Evolutionary conservation across 2,329 filamentous ascomycete species (phyloP).

Genomic region (Aspergillus sp.): DNA sequence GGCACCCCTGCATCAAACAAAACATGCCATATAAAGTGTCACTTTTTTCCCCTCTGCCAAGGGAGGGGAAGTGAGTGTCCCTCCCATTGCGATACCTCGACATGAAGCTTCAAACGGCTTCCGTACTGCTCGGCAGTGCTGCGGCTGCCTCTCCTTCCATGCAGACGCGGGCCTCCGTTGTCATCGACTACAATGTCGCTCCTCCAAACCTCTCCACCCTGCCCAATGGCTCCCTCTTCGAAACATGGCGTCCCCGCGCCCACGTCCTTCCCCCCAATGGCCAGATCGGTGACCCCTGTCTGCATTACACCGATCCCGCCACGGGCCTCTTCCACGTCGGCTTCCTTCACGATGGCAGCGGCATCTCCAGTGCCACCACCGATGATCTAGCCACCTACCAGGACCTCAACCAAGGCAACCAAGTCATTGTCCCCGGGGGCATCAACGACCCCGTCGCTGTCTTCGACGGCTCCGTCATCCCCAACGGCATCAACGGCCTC

Average conservation of each 20-base stretch:
- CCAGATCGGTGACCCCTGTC: slow-evolving; percentile 22
- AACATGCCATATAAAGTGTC: not conserved
- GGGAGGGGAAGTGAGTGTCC: not conserved
- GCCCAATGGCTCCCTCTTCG: slow-evolving; percentile 16
- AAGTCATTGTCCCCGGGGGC: slow-evolving; percentile 17
- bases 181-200: slow-evolving; percentile 4
- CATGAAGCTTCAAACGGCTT: not conserved
- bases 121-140: not conserved
- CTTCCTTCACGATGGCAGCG: slow-evolving; percentile 19
- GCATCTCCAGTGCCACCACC: slow-evolving; percentile 19
- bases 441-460: slow-evolving; percentile 21
- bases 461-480: slow-evolving; percentile 24
- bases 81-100: not conserved
- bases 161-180: not conserved
- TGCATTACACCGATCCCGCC: slow-evolving; percentile 21
- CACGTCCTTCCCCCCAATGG: slow-evolving; percentile 21
- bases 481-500: slow-evolving; percentile 40
- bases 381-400: slow-evolving; percentile 20
- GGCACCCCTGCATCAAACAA: not conserved
- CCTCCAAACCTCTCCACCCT: slow-evolving; percentile 21
- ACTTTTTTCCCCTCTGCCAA: not conserved
- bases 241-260: slow-evolving; percentile 22
- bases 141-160: not conserved
- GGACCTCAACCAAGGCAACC: slow-evolving; percentile 18
- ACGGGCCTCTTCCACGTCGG: slow-evolving; percentile 24